Conservation (phyloP, 345 rosid genomes). For the Noccaea bulbosa region DNA sequence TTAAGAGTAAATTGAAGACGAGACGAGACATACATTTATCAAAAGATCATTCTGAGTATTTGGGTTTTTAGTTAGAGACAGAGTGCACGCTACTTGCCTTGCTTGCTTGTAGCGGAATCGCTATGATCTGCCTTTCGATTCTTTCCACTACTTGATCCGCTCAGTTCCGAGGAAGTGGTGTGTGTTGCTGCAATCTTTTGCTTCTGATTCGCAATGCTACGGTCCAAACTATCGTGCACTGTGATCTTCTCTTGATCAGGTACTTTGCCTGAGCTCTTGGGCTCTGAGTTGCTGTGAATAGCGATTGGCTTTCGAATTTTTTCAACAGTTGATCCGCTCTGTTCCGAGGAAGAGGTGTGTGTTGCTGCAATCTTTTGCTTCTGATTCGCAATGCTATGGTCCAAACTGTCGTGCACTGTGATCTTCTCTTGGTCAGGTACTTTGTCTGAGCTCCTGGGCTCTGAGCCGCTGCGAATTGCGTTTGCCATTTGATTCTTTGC, state of each 20-base stretch:
- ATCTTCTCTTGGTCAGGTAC: constrained; percentile 9
- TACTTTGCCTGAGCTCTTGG: constrained; percentile 27
- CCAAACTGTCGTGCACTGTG: neutral
- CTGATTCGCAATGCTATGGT: constrained; percentile 13
- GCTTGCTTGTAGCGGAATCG: constrained; percentile 20
- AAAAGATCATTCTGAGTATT: neutral
- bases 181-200: constrained; percentile 20
- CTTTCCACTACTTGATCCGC: constrained; percentile 12
- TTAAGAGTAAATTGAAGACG: neutral
- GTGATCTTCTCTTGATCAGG: constrained; percentile 14
- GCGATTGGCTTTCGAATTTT: neutral
- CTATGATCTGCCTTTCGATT: constrained; percentile 22
- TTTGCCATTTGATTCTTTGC: constrained; percentile 8
- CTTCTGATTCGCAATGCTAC: constrained; percentile 17
- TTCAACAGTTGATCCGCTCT: constrained; percentile 5
- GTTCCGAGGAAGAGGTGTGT: constrained; percentile 29
- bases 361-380: constrained; percentile 22
- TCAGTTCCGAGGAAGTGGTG: constrained; percentile 26
- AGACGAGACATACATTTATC: constrained; percentile 3
- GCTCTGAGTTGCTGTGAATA: constrained; percentile 7
- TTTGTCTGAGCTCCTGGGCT: constrained; percentile 27
- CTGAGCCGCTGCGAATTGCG: constrained; percentile 3
- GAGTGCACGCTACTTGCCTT: constrained; percentile 21
- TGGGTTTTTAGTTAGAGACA: constrained; percentile 20
- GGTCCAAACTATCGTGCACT: neutral